Base-by-base conservation (phyloP, 1,139 yeast species). In the Scheffersomyces insectosa region DNA sequence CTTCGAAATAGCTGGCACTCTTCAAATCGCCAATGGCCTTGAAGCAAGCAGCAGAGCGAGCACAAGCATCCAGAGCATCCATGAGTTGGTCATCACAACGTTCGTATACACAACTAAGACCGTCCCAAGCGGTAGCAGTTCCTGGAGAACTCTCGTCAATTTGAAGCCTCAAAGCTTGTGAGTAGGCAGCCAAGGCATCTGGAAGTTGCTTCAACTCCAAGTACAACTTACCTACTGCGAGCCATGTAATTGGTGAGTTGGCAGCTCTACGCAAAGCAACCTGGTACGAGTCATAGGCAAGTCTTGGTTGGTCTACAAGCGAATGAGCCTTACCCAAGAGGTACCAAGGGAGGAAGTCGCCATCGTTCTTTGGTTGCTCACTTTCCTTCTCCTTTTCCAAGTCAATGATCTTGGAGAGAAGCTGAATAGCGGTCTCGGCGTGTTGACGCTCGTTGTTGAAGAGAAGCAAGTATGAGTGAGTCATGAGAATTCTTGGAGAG, bases 181-280 rank as follows among this genome's bases (percentile, higher is more conserved):
- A 77, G 56, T 80, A 83, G 2, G 88, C 88, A 5, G 85, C 82
- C 40, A 83, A 63, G 0, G 88, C 83, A 54, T 83, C 88, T 3
- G 83, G 78, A 25, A 83, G 60, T 59, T 83, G 88, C 41, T 78
- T 77, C 52, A 82, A 65, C 48, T 75, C 76, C 45, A 83, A 61
- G 55, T 83, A 83, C 40, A 83, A 63, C 25, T 79, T 73, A 1
- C 88, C 89, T 20, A 83, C 82, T 0, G 85, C 82, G 33, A 83
- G 61, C 89, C 88, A 83, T 7, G 85, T 78, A 41, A 80, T 66
- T 13, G 87, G 81, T 11, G 77, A 72, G 30, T 69, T 66, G 14
- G 82, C 75, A 0, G 83, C 81, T 38, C 80, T 66, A 47, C 77
- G 70, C 42, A 83, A 62, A 2, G 87, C 83, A 33, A 73, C 68